Conservation (phyloP, 148 eudicot species). For the Camellia granthamiana region DNA sequence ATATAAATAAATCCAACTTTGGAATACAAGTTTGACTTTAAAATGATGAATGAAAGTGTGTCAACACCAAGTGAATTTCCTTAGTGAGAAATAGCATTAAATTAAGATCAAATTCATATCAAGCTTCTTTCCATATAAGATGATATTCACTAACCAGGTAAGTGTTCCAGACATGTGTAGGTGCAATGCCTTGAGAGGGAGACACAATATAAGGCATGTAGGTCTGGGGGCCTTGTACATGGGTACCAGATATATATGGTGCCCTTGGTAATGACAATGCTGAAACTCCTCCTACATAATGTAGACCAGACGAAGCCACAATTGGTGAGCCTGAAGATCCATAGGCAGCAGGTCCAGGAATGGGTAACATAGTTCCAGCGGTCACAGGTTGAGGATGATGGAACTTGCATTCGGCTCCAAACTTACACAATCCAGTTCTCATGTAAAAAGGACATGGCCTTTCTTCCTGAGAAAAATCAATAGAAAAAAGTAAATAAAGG, state of each 20-base stretch:
- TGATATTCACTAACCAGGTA: conserved; percentile 41
- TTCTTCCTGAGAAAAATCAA: conserved; percentile 39
- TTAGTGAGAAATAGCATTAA: background rate
- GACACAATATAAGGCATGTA: conserved; percentile 48
- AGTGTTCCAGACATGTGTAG: conserved; percentile 42
- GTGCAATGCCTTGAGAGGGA: conserved; percentile 34
- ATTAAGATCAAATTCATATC: conserved; percentile 5
- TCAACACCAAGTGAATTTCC: background rate
- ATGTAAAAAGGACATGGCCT: conserved; percentile 63
- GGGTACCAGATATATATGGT: conserved; percentile 36
- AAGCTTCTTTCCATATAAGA: conserved; percentile 1
- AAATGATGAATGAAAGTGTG: background rate
- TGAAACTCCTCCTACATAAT: conserved; percentile 36
- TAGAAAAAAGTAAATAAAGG: background rate
- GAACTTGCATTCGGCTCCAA: conserved; percentile 68
- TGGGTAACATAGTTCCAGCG: conserved; percentile 29
- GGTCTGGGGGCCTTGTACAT: conserved; percentile 35
- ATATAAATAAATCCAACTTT: background rate
- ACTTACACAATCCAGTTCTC: conserved; percentile 62
- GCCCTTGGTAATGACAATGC: conserved; percentile 36
- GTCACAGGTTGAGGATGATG: conserved; percentile 64
- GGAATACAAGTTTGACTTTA: background rate
- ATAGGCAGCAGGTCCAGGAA: conserved; percentile 29
- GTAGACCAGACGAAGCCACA: conserved; percentile 34
- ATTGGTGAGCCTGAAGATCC: conserved; percentile 31